Evolutionary conservation across 768 basidiomycete genomes (phyloP), one percentile per base, ranked within the genome.

Genomic region (Xerocomellus amylosporus): DNA sequence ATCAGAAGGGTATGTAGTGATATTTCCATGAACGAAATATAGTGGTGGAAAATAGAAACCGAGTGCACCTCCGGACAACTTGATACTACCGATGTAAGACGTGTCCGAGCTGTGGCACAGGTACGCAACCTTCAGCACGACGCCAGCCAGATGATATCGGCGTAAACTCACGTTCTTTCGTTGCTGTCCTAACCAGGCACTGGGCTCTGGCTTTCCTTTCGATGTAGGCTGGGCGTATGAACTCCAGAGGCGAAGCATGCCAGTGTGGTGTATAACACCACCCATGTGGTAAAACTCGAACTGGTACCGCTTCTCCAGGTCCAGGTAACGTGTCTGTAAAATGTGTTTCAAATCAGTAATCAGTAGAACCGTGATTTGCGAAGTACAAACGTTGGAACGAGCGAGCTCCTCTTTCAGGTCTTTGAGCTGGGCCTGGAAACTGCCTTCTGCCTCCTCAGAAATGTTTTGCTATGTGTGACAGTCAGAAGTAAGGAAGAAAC

Each of bases 211-310:
- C 49, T 74, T 74, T 40, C 62, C 65, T 59, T 72, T 76, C 60
- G 77, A 77, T 30, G 74, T 71, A 53, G 74, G 74, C 52, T 75
- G 74, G 22, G 78, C 75, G 10, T 91, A 71, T 61, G 88, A 87
- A 39, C 80, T 77, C 53, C 88, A 79, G 39, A 80, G 73, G 19
- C 75, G 80, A 48, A 78, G 76, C 79, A 88, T 84, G 12, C 90
- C 88, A 40, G 83, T 72, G 38, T 76, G 77, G 67, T 93, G 90
- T 56, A 93, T 77, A 5, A 84, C 82, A 51, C 86, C 80, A 20
- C 92, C 73, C 85, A 97, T 88, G 53, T 92, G 78, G 59, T 86
- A 82, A 60, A 93, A 89, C 67, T 98, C 93, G 46, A 79, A 75
- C 45, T 80, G 78, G 67, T 92, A 91, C 37, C 84, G 79, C 51